phyloP scores from a whole-genome alignment of 257 asterid genomes.

The Nemophila menziesii region DNA sequence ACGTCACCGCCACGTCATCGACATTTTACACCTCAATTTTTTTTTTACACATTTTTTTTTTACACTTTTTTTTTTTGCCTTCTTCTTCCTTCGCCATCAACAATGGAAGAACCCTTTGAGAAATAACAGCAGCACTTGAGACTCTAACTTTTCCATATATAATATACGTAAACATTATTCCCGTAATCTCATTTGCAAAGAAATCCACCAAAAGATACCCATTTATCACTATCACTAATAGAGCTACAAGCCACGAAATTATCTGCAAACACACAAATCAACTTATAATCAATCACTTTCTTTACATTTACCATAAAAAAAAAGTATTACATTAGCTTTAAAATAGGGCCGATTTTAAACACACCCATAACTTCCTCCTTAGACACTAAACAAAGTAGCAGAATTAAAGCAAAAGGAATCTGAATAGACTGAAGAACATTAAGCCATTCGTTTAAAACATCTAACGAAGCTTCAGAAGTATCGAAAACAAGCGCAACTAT shows the following conservation, averaged over 20 bases:
- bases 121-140: too few relatives aligned
- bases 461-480: constrained; percentile 49
- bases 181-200: constrained; percentile 45
- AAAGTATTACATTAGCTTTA: constrained; percentile 35
- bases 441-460: constrained; percentile 70
- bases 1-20: too few relatives aligned
- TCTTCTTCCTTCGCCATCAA: too few relatives aligned
- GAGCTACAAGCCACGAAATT: constrained; percentile 58
- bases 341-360: constrained; percentile 49
- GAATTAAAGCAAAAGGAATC: constrained; percentile 75
- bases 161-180: constrained; percentile 24
- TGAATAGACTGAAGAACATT: constrained; percentile 71
- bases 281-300: neutral
- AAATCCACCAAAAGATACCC: constrained; percentile 62
- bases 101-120: too few relatives aligned
- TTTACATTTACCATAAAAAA: too few relatives aligned
- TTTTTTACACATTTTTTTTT: too few relatives aligned
- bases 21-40: too few relatives aligned
- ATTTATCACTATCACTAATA: constrained; percentile 50
- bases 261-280: constrained; percentile 18
- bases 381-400: constrained; percentile 62
- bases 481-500: constrained; percentile 63
- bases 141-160: too few relatives aligned
- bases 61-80: too few relatives aligned
- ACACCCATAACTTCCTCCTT: constrained; percentile 77